Evolutionary conservation across 73 alveolate species (phyloP).

Genomic region (Uronychia setigera): DNA sequence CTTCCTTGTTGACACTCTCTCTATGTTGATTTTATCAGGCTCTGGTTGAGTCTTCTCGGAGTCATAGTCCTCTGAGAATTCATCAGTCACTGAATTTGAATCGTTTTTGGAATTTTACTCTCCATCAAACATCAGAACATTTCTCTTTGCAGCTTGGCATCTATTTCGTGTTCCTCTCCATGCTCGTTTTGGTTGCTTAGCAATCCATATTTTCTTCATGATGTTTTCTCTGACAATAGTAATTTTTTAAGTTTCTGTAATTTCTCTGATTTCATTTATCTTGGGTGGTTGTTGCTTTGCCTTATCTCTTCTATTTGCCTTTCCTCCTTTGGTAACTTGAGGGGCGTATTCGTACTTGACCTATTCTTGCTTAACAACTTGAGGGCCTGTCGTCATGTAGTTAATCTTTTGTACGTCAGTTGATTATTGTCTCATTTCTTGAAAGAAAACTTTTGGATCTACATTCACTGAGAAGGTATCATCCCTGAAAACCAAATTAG

Average conservation of each 20-base stretch:
- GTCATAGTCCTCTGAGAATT: too few species aligned
- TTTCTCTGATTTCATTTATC: neutral
- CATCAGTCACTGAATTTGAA: too few species aligned
- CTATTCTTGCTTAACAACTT: neutral
- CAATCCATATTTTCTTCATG: neutral
- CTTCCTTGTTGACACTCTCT: too few species aligned
- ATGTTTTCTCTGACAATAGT: neutral
- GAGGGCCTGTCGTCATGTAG: neutral
- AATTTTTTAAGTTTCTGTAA: neutral
- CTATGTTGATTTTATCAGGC: too few species aligned
- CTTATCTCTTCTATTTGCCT: neutral
- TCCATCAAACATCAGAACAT: neutral
- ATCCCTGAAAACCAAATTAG: too few species aligned
- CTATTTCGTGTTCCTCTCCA: neutral
- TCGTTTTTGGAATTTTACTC: too few species aligned
- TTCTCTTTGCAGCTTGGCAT: neutral
- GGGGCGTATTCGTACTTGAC: neutral
- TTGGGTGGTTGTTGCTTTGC: neutral
- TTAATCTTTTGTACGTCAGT: too few species aligned
- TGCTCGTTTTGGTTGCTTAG: neutral
- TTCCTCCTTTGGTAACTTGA: neutral
- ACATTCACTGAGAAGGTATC: too few species aligned
- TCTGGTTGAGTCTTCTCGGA: too few species aligned
- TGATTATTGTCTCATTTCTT: too few species aligned
- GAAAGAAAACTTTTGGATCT: too few species aligned